Percentiles rank a stretch among this genome's conserved stretches.
Conservation (phyloP, 129 eudicot genomes). For the Helianthus tuberosus region DNA sequence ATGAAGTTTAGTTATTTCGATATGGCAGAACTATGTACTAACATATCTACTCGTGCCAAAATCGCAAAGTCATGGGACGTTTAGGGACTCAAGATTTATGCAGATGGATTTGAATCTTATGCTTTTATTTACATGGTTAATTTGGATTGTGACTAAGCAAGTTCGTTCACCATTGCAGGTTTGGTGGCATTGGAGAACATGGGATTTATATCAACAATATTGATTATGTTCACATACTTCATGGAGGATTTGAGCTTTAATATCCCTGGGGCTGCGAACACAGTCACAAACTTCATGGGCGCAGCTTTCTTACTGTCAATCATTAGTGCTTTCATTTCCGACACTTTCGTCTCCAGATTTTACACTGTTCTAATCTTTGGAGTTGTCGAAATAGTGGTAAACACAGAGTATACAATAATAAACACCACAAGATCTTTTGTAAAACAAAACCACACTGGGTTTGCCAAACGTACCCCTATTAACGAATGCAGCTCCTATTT, state of each 20-base stretch:
- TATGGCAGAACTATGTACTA: too few species aligned
- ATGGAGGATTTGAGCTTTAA: constrained; percentile 41
- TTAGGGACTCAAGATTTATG: too few species aligned
- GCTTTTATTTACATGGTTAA: background rate
- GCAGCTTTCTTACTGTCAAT: constrained; percentile 65
- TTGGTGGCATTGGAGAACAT: constrained; percentile 66
- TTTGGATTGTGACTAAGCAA: background rate
- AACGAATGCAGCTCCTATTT: too few species aligned
- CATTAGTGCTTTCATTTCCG: constrained; percentile 72
- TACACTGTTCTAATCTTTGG: constrained; percentile 55
- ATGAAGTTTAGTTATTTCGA: too few species aligned
- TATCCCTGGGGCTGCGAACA: constrained; percentile 63
- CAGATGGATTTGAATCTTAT: background rate
- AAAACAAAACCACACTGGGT: background rate
- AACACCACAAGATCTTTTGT: background rate
- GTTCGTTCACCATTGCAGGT: constrained; percentile 32
- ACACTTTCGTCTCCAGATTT: constrained; percentile 63
- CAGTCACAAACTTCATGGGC: constrained; percentile 77
- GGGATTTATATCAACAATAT: constrained; percentile 63
- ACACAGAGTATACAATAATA: background rate
- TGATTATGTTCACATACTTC: constrained; percentile 74
- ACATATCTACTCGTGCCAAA: too few species aligned
- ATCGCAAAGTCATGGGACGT: too few species aligned
- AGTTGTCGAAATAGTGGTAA: constrained; percentile 54
- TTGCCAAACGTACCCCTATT: too few species aligned